These are phyloP conservation scores for Terana coerulea DNA, from an alignment of 768 basidiomycete genomes.

Conservation along the genomic window DNA sequence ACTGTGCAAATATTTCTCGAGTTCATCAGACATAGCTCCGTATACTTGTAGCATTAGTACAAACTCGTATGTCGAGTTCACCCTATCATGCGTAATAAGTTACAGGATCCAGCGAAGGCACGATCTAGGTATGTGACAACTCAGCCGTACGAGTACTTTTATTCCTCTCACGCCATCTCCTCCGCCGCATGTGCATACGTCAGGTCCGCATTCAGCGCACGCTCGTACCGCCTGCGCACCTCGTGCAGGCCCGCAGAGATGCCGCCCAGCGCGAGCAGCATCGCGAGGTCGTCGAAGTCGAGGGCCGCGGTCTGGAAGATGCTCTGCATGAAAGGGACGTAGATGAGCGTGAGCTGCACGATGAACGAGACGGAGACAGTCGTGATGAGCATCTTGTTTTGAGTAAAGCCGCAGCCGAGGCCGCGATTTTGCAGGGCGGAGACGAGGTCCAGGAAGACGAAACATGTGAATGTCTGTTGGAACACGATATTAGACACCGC, in stretches of 20 bases:
- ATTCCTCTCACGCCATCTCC: conserved; percentile 51
- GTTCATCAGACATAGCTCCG: too few relatives aligned
- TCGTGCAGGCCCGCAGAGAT: conserved; percentile 74
- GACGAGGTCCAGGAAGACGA: conserved; percentile 95
- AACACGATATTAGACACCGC: background rate
- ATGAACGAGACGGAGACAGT: conserved; percentile 87
- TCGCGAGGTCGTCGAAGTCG: conserved; percentile 57
- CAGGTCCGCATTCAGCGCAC: conserved; percentile 51
- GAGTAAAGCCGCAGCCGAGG: conserved; percentile 74
- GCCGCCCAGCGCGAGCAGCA: conserved; percentile 64
- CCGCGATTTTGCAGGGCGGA: conserved; percentile 95
- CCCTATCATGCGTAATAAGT: too few relatives aligned
- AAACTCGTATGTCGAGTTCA: too few relatives aligned
- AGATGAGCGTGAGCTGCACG: conserved; percentile 81
- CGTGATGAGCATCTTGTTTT: conserved; percentile 86
- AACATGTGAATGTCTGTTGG: conserved; percentile 90
- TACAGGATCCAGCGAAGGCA: too few relatives aligned
- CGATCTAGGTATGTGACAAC: background rate
- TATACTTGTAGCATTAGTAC: too few relatives aligned
- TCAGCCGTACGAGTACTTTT: background rate
- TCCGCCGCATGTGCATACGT: conserved; percentile 49
- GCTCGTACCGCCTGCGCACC: conserved; percentile 72
- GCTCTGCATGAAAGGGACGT: conserved; percentile 85
- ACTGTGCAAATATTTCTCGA: too few relatives aligned
- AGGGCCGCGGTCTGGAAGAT: conserved; percentile 94